Conservation (phyloP, 805 yeast species). For the Maudiozyma serrabonitensis region DNA sequence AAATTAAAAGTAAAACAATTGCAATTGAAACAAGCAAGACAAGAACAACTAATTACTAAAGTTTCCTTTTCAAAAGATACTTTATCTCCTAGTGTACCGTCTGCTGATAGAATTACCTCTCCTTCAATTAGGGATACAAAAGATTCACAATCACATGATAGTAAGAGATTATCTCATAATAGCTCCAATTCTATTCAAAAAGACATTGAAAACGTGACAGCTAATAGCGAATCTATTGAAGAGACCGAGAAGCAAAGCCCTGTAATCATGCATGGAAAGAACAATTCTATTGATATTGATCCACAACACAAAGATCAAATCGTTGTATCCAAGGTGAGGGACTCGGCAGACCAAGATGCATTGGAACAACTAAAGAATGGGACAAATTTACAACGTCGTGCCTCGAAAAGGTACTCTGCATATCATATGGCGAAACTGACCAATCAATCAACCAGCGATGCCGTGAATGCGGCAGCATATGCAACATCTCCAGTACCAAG, state of each 20-base stretch:
- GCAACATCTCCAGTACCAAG: slow-evolving; percentile 6
- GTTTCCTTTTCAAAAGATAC: slow-evolving; percentile 10
- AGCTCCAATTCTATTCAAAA: not conserved
- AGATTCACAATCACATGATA: not conserved
- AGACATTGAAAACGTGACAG: not conserved
- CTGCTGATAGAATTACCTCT: not conserved
- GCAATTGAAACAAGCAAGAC: slow-evolving; percentile 24
- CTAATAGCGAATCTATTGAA: not conserved
- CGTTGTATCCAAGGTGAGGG: slow-evolving; percentile 5
- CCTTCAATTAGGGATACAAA: not conserved
- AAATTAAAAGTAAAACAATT: slow-evolving; percentile 74
- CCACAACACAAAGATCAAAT: not conserved
- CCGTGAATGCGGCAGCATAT: slow-evolving; percentile 16
- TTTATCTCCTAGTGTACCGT: slow-evolving; percentile 6
- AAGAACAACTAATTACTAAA: slow-evolving; percentile 8
- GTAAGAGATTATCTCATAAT: not conserved
- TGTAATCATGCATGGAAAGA: no score
- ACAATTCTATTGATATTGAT: no score
- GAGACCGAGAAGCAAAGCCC: not conserved
- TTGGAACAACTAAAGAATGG: slow-evolving; percentile 71
- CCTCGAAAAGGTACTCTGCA: slow-evolving; percentile 88
- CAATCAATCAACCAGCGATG: slow-evolving; percentile 31
- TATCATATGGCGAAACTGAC: slow-evolving; percentile 78
- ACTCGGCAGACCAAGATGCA: slow-evolving; percentile 40
- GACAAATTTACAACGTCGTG: slow-evolving; percentile 78